These are phyloP conservation scores for Ichthyophthirius multifiliis DNA, from an alignment of 169 alveolate genomes.

Conservation along the genomic window DNA sequence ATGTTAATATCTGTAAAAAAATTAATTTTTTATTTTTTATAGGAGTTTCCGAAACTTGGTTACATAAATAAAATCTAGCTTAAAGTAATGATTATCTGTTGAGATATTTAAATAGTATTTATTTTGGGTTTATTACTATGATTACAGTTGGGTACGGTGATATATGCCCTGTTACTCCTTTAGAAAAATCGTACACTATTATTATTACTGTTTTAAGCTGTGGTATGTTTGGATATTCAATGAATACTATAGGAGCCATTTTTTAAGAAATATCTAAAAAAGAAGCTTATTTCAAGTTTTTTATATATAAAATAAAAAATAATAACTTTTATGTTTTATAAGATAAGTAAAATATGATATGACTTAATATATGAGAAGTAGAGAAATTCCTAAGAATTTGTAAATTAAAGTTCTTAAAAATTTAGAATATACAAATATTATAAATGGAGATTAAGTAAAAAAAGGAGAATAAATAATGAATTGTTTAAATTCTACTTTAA, in stretches of 20 bases:
- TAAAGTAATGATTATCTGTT: not conserved
- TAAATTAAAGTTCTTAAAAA: conserved; percentile 1
- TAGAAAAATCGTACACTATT: not conserved
- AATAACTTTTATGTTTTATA: not conserved
- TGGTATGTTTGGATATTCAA: conserved; percentile 10
- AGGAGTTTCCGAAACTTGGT: not conserved
- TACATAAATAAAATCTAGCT: not conserved
- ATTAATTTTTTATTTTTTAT: not conserved
- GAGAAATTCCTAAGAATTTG: not conserved
- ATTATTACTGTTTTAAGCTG: not conserved
- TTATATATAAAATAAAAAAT: not conserved
- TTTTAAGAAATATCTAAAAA: not conserved
- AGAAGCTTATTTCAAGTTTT: not conserved
- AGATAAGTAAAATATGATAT: conserved; percentile 5
- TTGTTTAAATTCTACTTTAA: not conserved
- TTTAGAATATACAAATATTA: not conserved
- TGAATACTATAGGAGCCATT: conserved; percentile 7
- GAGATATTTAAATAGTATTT: not conserved
- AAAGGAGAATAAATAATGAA: not conserved
- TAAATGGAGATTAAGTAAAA: not conserved
- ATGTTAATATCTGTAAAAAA: not conserved
- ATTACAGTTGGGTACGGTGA: conserved; percentile 16
- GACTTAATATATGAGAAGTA: not conserved
- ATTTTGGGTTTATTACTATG: not conserved
- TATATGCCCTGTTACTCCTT: not conserved